A percentile compares a stretch with the other conserved stretches of the same genome.
Conservation (phyloP, 768 basidiomycete species). For the Mycena epipterygia region DNA sequence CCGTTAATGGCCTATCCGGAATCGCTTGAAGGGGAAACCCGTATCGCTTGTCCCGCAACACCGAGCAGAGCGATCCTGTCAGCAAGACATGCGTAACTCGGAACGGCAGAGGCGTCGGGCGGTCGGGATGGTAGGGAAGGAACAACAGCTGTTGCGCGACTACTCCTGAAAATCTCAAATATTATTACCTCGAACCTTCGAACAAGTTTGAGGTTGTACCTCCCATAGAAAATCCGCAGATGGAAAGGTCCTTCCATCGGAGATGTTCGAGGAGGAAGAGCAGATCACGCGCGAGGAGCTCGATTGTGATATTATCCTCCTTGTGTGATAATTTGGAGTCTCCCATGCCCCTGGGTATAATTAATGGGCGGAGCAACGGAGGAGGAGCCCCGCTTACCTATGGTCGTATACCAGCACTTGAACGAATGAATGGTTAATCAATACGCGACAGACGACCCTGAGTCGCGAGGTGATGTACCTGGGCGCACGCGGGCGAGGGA, state of each 20-base stretch:
- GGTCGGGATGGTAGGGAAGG: constrained; percentile 52
- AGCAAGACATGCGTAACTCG: constrained; percentile 57
- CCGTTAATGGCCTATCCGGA: constrained; percentile 37
- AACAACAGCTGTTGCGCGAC: constrained; percentile 60
- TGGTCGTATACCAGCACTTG: constrained; percentile 63
- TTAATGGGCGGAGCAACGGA: not conserved
- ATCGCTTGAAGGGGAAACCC: constrained; percentile 39
- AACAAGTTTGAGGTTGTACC: constrained; percentile 45
- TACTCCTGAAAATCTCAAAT: constrained; percentile 47
- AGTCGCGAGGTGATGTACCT: constrained; percentile 47
- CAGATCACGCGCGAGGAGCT: constrained; percentile 61
- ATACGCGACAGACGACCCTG: not conserved
- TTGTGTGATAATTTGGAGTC: constrained; percentile 51
- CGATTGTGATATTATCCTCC: constrained; percentile 58
- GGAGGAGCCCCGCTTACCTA: constrained; percentile 35
- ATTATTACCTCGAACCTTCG: not conserved
- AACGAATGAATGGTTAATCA: not conserved
- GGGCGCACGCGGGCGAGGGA: constrained; percentile 53
- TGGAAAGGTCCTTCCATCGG: constrained; percentile 56
- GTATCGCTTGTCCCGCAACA: constrained; percentile 40
- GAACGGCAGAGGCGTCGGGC: constrained; percentile 55
- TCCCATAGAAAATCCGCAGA: constrained; percentile 68
- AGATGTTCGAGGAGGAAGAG: constrained; percentile 53
- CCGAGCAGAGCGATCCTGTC: constrained; percentile 46
- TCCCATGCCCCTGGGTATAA: constrained; percentile 57